Evolutionary conservation across 2,329 filamentous ascomycete species (phyloP).

Genomic region (Parastagonospora nodorum): DNA sequence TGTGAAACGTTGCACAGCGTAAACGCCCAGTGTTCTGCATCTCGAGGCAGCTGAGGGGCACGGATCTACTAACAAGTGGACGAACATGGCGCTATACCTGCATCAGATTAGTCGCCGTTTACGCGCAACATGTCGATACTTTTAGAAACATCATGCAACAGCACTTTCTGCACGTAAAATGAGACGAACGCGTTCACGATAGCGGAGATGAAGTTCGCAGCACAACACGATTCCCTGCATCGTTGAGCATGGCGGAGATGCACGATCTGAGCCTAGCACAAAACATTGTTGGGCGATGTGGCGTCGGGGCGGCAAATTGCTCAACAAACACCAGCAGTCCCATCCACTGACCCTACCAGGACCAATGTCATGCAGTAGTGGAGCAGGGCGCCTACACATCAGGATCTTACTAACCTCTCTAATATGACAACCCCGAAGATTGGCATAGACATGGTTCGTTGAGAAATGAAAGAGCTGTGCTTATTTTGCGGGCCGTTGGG

Average conservation of each 20-base stretch:
- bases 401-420: not conserved
- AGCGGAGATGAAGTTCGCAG: not conserved
- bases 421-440: not conserved
- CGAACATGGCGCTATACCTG: slow-evolving; percentile 16
- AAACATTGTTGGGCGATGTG: not conserved
- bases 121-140: slow-evolving; percentile 12
- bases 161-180: not conserved
- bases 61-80: slow-evolving; percentile 4
- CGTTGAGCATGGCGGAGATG: not conserved
- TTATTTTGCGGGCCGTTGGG: slow-evolving; percentile 18
- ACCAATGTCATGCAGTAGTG: slow-evolving; percentile 5
- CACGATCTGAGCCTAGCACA: not conserved
- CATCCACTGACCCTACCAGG: not conserved
- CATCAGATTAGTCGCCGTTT: slow-evolving; percentile 7
- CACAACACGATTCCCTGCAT: not conserved
- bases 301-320: slow-evolving; percentile 6
- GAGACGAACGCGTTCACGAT: not conserved
- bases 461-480: slow-evolving; percentile 13
- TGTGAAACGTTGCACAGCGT: not conserved
- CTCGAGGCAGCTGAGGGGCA: slow-evolving; percentile 2
- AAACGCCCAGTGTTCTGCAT: too few relatives aligned
- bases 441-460: slow-evolving; percentile 4
- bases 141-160: slow-evolving; percentile 12
- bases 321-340: slow-evolving; percentile 3
- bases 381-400: not conserved